Conservation (phyloP, 2,329 filamentous ascomycete genomes). For the Drechslerella stenobrocha region DNA sequence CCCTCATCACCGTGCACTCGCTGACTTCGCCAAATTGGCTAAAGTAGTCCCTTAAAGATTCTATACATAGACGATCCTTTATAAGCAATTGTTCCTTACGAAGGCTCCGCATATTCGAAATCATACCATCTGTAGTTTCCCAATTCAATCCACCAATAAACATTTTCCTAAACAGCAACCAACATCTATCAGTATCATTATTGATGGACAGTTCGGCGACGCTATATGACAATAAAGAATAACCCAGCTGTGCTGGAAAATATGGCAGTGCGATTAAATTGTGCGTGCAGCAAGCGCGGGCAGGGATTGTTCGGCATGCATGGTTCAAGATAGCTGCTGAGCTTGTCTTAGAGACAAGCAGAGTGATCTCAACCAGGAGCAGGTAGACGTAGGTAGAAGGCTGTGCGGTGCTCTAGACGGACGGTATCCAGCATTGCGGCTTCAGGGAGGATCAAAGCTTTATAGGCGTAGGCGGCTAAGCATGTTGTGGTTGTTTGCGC, state of each 20-base stretch:
- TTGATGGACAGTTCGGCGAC: conserved; percentile 7
- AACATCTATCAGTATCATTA: conserved; percentile 24
- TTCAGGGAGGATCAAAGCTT: conserved; percentile 13
- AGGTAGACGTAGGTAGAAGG: not conserved
- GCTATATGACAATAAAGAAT: conserved; percentile 14
- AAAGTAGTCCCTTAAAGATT: conserved; percentile 95
- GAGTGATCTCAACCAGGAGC: not conserved
- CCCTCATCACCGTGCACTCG: conserved; percentile 99
- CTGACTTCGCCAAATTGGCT: conserved; percentile 96
- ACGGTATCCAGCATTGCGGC: conserved; percentile 9
- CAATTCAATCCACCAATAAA: conserved; percentile 98
- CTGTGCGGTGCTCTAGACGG: not conserved
- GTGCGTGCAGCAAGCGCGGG: conserved; percentile 4
- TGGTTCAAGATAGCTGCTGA: conserved; percentile 9
- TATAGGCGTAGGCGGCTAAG: conserved; percentile 6
- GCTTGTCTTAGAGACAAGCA: conserved; percentile 9
- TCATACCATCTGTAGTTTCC: conserved; percentile 97
- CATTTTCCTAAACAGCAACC: conserved; percentile 76
- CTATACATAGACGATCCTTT: conserved; percentile 59
- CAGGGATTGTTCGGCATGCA: conserved; percentile 8
- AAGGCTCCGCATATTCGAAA: conserved; percentile 7
- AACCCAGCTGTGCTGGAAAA: conserved; percentile 8
- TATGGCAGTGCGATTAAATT: conserved; percentile 25
- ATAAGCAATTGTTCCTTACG: conserved; percentile 27
- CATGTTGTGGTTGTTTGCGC: conserved; percentile 19